These are phyloP conservation scores for Hypoxylon sp. DNA, from an alignment of 2,329 filamentous ascomycete species.

Conservation along the genomic window DNA sequence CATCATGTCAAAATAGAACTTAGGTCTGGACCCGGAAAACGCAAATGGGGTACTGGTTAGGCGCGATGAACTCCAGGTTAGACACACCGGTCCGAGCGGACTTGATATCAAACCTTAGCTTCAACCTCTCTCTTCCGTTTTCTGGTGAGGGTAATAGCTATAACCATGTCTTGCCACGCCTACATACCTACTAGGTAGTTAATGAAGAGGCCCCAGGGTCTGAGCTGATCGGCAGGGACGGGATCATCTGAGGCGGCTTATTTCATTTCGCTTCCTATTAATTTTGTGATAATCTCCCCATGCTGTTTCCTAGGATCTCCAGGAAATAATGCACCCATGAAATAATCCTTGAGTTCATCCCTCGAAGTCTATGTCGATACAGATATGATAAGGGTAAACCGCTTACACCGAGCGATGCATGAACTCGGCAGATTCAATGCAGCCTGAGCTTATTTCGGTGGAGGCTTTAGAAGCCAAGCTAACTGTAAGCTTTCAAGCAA, in stretches of 20 bases:
- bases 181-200: too few relatives aligned
- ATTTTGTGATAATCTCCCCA: not conserved
- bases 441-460: not conserved
- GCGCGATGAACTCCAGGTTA: not conserved
- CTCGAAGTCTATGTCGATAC: not conserved
- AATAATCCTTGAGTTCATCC: not conserved
- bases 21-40: not conserved
- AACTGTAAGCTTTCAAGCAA: not conserved
- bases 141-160: too few relatives aligned
- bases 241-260: not conserved
- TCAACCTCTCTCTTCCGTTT: too few relatives aligned
- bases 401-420: conserved; percentile 11
- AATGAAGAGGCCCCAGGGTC: not conserved
- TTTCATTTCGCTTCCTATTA: not conserved
- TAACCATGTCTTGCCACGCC: not conserved
- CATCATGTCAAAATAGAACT: not conserved
- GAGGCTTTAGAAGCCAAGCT: not conserved
- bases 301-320: not conserved
- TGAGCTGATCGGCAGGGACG: not conserved
- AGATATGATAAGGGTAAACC: not conserved
- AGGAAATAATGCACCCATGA: not conserved
- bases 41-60: not conserved
- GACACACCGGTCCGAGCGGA: not conserved
- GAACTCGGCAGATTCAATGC: not conserved
- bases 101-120: not conserved